Base-by-base conservation (phyloP, 1,284 basidiomycete genomes). In the Leccinum glutinopallens region DNA sequence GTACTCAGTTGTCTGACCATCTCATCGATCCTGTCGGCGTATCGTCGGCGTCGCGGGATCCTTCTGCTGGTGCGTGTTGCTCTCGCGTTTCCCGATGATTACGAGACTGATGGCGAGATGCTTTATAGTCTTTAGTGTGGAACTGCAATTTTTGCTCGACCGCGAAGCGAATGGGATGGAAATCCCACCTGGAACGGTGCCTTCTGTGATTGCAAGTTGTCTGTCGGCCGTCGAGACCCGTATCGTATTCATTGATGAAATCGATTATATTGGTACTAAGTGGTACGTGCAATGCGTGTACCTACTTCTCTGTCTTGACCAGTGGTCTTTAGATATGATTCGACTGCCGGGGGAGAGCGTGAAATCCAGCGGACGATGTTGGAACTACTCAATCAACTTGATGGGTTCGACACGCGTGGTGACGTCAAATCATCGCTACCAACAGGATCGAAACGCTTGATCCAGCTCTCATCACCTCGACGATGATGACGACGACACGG, bases 321-420 rank as follows among this genome's bases (percentile, higher is more conserved):
- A 4, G 13, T 35, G 17, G 80, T 58, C 69, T 76, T 29, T 55
- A 93, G 91, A 66, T 93, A 99, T 77, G 97, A 99, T 71, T 97
- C 94, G 46, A 97, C 96, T 67, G 98, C 96, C 33, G 94, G 95
- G 56, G 97, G 97, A 68, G 97, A 99, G 80, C 90, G 97, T 67
- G 97, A 99, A 81, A 98, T 99, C 70, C 97, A 99, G 77, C 88
- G 97, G 65, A 99, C 97, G 54, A 99, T 99, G 97, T 84, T 99
- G 77, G 97, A 99, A 76, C 84, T 99, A 61, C 85, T 99, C 55
- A 99, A 98, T 78, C 97, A 99, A 79, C 86, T 99, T 55, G 97
- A 99, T 75, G 97, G 97, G 46, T 99, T 99, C 80, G 97, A 99
- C 77, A 96, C 95, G n/a, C 88, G 96, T 65, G 96, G 96, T 37